Percentiles rank a stretch among this genome's conserved stretches.
Evolutionary conservation across 2,329 filamentous ascomycete genomes (phyloP).

Genomic region (Celoporthe dispersa): DNA sequence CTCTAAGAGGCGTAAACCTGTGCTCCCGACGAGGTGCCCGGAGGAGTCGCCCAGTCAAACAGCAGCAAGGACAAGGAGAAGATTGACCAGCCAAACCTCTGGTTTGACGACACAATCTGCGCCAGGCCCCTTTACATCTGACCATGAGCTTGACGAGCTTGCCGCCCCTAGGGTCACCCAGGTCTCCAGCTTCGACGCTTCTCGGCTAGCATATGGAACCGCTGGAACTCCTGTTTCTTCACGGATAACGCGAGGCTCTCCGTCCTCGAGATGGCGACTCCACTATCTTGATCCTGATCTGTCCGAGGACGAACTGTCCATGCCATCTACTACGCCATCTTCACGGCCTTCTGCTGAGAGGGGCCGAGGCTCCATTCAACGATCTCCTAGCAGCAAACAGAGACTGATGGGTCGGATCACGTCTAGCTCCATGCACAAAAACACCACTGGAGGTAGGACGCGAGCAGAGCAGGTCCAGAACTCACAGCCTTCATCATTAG

Average conservation of each 20-base stretch:
- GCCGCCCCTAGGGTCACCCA: slow-evolving; percentile 2
- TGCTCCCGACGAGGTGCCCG: not conserved
- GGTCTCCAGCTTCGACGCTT: not conserved
- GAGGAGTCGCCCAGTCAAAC: slow-evolving; percentile 25
- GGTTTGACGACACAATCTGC: slow-evolving; percentile 5
- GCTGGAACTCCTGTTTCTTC: not conserved
- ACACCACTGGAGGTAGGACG: not conserved
- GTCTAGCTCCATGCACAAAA: not conserved
- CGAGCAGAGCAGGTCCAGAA: not conserved
- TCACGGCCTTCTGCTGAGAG: not conserved
- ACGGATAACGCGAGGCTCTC: slow-evolving; percentile 5
- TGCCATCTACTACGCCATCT: slow-evolving; percentile 23
- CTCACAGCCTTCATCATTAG: not conserved
- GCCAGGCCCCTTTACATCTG: slow-evolving; percentile 3
- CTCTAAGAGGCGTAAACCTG: slow-evolving; percentile 21
- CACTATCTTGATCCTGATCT: slow-evolving; percentile 7
- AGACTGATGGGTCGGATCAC: not conserved
- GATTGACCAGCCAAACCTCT: not conserved
- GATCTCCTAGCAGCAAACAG: slow-evolving; percentile 4
- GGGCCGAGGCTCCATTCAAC: not conserved
- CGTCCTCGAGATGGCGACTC: not conserved
- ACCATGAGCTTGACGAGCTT: slow-evolving; percentile 27
- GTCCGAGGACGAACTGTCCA: slow-evolving; percentile 28
- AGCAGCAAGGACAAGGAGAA: slow-evolving; percentile 12
- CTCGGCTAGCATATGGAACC: slow-evolving; percentile 5